Evolutionary conservation across 2,329 filamentous ascomycete genomes (phyloP).

Genomic region (Aspergillus carbonarius): DNA sequence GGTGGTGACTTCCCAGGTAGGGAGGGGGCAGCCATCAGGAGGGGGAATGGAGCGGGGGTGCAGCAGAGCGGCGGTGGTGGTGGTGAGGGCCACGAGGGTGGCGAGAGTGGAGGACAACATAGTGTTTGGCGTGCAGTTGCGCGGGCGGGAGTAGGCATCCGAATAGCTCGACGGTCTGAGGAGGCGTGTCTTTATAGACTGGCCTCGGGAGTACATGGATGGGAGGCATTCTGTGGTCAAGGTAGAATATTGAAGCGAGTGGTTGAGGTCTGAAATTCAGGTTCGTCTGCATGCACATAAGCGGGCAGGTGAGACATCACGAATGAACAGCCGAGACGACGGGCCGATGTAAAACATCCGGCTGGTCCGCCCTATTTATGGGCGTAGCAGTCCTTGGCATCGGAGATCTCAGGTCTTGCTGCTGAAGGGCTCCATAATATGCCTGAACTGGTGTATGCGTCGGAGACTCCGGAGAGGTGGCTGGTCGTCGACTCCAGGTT

Average conservation of each 20-base stretch:
- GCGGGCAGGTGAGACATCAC: not conserved
- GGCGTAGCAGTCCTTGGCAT: not conserved
- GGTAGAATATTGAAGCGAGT: not conserved
- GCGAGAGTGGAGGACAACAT: slow-evolving; percentile 8
- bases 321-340: not conserved
- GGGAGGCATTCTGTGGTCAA: not conserved
- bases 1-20: slow-evolving; percentile 26
- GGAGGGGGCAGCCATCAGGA: slow-evolving; percentile 27
- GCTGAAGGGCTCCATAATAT: not conserved
- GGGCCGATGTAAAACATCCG: not conserved
- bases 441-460: not conserved
- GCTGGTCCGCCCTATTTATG: not conserved
- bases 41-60: slow-evolving; percentile 23
- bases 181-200: not conserved
- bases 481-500: not conserved
- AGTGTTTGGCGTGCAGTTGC: slow-evolving; percentile 8
- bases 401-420: not conserved
- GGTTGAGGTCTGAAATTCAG: not conserved
- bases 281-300: not conserved
- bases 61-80: slow-evolving; percentile 3
- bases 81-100: slow-evolving; percentile 7
- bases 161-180: not conserved
- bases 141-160: too few relatives aligned
- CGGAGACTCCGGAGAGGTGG: not conserved
- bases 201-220: not conserved